Evolutionary conservation across 495 filamentous ascomycete genomes (phyloP), one percentile per base, ranked within the genome.

Genomic region (Penicillium riverlandense): DNA sequence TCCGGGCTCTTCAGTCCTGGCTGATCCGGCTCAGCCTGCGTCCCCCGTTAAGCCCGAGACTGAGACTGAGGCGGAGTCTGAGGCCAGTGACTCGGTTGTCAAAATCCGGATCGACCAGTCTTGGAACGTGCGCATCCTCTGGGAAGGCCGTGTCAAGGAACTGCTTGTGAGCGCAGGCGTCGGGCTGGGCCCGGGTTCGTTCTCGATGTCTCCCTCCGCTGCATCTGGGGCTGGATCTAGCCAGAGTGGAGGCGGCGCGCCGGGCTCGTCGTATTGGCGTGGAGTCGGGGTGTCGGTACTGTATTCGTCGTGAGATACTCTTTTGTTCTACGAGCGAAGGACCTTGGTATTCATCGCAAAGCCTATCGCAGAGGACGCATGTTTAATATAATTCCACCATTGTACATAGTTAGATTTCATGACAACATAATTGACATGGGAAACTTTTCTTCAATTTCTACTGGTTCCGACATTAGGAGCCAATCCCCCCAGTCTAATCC

Each of bases 111-210:
- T 96, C 7, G 88, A 92, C 53, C 88, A 96, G 61, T 84, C 87
- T 45, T 82, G 88, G 59, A 80, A 82, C 45, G 76, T 96, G 29
- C 85, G 89, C 3, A 48, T 96, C 37, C 71, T 97, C 10, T 98
- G 94, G 94, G 92, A 97, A 62, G 92, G 92, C 1, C 74, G 90
- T 43, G 72, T 91, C 37, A 97, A 97, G 67, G 90, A 95, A 55
- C 67, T 98, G 36, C 72, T 98, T 45, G 92, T 97, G 54, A 95
- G 86, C 55, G 76, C 94, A 16, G 92, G 92, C 2, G 83, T 86
- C 13, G 84, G 77, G 11, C 70, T 92, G 35, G 88, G 69, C 10
- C 70, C 70, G n/a, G 62, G 67, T 8, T 69, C 61, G 41, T 81
- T 64, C 44, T 66, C 67, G 10, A 37, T 55, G 40, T 53, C 58